A percentile compares a stretch with the other conserved stretches of the same genome.
Evolutionary conservation across 2,329 filamentous ascomycete species (phyloP).

Genomic region (Fusarium avenaceum): DNA sequence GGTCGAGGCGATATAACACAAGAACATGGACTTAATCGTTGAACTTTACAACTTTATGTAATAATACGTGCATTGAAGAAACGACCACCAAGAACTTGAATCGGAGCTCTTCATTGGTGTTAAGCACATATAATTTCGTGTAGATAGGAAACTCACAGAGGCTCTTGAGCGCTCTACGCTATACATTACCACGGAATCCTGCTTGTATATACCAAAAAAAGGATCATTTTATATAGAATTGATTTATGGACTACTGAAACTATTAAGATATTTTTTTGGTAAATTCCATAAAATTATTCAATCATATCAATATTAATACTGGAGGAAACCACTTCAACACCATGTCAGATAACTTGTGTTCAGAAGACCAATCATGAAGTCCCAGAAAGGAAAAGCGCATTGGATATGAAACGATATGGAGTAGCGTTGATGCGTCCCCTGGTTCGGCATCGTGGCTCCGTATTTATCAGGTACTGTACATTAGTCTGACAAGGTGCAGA

Average conservation of each 20-base stretch:
- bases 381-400: slow-evolving; percentile 37
- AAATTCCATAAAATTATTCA: not conserved
- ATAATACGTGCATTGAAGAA: too few relatives aligned
- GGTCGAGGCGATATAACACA: too few relatives aligned
- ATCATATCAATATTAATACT: not conserved
- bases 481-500: slow-evolving; percentile 23
- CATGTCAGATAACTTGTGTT: not conserved
- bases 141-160: not conserved
- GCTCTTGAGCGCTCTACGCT: slow-evolving; percentile 21
- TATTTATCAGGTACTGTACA: slow-evolving; percentile 34
- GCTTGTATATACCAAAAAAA: too few relatives aligned
- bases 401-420: slow-evolving; percentile 45
- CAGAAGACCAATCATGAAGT: not conserved
- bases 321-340: not conserved
- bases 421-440: slow-evolving; percentile 26
- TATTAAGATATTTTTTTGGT: not conserved
- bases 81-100: too few relatives aligned
- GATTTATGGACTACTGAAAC: too few relatives aligned
- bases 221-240: too few relatives aligned
- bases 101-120: too few relatives aligned
- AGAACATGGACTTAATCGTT: too few relatives aligned
- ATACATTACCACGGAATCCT: not conserved
- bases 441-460: slow-evolving; percentile 27
- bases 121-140: not conserved
- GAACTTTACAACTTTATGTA: too few relatives aligned